Base-by-base conservation (phyloP, 768 basidiomycete genomes). In the Kwoniella dendrophila region DNA sequence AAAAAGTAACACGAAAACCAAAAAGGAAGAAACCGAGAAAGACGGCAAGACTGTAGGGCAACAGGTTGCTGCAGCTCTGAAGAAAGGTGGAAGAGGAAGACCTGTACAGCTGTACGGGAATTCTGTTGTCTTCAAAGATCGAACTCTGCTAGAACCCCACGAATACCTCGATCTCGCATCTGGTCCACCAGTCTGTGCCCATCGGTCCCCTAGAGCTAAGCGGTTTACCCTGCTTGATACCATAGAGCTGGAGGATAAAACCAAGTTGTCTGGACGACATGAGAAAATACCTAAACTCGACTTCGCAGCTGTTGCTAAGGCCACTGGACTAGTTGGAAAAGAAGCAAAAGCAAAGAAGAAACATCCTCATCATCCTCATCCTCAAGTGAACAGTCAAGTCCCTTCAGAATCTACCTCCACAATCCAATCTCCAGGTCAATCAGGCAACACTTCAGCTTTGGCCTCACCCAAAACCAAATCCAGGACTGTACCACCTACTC, bases 121-220 rank as follows among this genome's bases (percentile, higher is more conserved):
- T 34, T 62, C 71, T 0, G 71, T 78, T 20, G 70, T 72, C 8
- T 75, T 76, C 73, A 76, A 76, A 50, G 77, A 78, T 61, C 59
- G 74, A 16, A 56, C 40, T 8, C 58, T 78, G 22, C 71, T 78
- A 8, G 68, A 72, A 24, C 56, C 64, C 3, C 66, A 69, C 66
- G 77, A 78, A 54, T 76, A 76, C 58, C 71, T 78, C 20, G 77
- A 78, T 50, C 61, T 78, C 12, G 73, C 76, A 18, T 57, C 73
- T 53, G 77, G 77, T 29, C 72, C 73, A 22, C 77, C 77, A 0
- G 64, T 75, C 7, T 58, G 66, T 11, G 50, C 71, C 3, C 75
- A 74, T 59, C 72, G 75, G 1, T 71, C 71, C 0, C 74, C 73
- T 18, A 64, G 72, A 12, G 67, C 67, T 3, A 74, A 77, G 45